Conservation (phyloP, 148 eudicot genomes). For the Polygonum aviculare region DNA sequence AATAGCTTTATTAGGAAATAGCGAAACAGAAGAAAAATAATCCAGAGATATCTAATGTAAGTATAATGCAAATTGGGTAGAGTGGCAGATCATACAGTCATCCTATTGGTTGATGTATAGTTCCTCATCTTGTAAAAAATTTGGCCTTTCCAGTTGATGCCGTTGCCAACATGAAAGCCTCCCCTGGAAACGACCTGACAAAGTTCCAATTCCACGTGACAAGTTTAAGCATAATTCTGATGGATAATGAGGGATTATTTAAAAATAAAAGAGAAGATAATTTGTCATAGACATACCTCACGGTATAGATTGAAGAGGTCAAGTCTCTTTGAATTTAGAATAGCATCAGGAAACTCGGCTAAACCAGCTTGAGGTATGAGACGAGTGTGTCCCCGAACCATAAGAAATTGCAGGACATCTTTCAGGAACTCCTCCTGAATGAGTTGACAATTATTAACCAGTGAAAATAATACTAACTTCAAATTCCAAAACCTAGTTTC, state of each 20-base stretch:
- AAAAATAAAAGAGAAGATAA: neutral
- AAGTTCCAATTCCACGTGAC: slow-evolving; percentile 3
- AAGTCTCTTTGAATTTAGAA: slow-evolving; percentile 89
- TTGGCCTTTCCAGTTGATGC: slow-evolving; percentile 99
- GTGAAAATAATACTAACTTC: neutral
- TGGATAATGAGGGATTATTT: neutral
- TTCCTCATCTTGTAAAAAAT: slow-evolving; percentile 96
- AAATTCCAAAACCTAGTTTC: neutral
- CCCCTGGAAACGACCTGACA: slow-evolving; percentile 93
- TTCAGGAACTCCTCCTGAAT: slow-evolving; percentile 83
- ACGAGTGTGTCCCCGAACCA: slow-evolving; percentile 91
- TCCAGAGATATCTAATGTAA: neutral
- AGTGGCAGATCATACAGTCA: slow-evolving; percentile 60
- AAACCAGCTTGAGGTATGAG: slow-evolving; percentile 96
- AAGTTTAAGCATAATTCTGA: neutral
- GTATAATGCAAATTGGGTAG: neutral
- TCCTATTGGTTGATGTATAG: slow-evolving; percentile 84
- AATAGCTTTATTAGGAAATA: neutral
- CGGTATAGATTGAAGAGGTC: slow-evolving; percentile 89
- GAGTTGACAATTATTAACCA: slow-evolving; percentile 3
- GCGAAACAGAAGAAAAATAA: neutral
- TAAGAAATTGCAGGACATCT: slow-evolving; percentile 94
- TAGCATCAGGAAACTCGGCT: slow-evolving; percentile 96
- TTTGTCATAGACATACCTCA: slow-evolving; percentile 45
- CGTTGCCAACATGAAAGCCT: slow-evolving; percentile 97